phyloP scores from a whole-genome alignment of 2,329 filamentous ascomycete species.

The Pseudodiploospora longispora region DNA sequence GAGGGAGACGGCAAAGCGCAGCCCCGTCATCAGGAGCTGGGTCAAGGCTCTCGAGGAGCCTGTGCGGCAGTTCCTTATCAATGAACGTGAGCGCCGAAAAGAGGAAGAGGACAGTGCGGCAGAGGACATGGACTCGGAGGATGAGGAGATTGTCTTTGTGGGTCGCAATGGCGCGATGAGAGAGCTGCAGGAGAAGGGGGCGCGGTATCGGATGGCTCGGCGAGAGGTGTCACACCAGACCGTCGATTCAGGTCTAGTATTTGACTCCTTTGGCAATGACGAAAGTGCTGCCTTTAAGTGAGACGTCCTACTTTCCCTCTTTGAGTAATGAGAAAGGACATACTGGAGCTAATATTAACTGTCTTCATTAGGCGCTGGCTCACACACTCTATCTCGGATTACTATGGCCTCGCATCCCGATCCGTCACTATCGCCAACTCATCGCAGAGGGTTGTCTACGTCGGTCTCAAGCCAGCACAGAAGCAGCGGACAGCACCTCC shows the following conservation, averaged over 20 bases:
- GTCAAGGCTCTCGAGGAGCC: constrained; percentile 80
- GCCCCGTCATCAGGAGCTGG: constrained; percentile 68
- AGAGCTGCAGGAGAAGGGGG: constrained; percentile 26
- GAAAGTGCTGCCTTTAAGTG: constrained; percentile 75
- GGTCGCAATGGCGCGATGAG: constrained; percentile 58
- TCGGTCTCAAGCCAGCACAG: constrained; percentile 55
- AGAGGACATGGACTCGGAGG: constrained; percentile 41
- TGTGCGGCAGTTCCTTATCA: constrained; percentile 66
- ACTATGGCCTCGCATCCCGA: constrained; percentile 83
- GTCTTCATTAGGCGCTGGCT: constrained; percentile 64
- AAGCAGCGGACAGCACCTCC: constrained; percentile 11
- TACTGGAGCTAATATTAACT: neutral
- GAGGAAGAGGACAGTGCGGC: constrained; percentile 17
- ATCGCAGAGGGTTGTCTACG: constrained; percentile 70
- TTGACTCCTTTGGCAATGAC: constrained; percentile 71
- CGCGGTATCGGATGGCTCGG: constrained; percentile 39
- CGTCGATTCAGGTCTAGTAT: constrained; percentile 58
- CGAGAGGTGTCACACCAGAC: constrained; percentile 52
- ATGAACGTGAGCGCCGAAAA: constrained; percentile 22
- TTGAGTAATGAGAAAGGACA: neutral
- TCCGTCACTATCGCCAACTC: constrained; percentile 67
- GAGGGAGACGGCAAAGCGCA: constrained; percentile 70
- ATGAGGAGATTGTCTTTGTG: constrained; percentile 90
- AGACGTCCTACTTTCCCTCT: constrained; percentile 23
- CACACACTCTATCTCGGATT: constrained; percentile 83